Percentiles rank a stretch among this genome's conserved stretches.
Evolutionary conservation across 192 early-diverging fungal species (phyloP).

Genomic region (Rhizoclosmatium globosum): DNA sequence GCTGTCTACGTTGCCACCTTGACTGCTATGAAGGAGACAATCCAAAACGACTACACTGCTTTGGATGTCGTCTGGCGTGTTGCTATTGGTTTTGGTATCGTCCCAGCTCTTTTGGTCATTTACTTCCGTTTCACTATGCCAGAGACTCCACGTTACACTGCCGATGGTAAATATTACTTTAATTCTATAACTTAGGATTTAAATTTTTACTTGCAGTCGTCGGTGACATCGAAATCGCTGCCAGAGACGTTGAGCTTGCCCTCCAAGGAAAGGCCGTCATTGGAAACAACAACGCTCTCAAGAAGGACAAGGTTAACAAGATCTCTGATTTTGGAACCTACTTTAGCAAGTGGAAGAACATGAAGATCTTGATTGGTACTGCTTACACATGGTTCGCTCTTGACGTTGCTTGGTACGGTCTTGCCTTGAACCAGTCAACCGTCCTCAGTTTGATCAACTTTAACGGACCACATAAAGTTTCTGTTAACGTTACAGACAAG

Average conservation of each 20-base stretch:
- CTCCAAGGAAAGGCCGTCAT: not conserved
- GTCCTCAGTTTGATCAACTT: constrained; percentile 43
- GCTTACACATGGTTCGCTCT: constrained; percentile 58
- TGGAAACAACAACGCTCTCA: not conserved
- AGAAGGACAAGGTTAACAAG: constrained; percentile 18
- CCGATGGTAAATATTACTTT: constrained; percentile 46
- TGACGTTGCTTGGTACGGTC: constrained; percentile 62
- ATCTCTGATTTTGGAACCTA: constrained; percentile 50
- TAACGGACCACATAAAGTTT: constrained; percentile 39
- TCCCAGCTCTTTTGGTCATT: constrained; percentile 81
- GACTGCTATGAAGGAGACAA: constrained; percentile 72
- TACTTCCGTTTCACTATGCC: constrained; percentile 91
- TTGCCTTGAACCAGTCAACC: constrained; percentile 40
- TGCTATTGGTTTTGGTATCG: constrained; percentile 81
- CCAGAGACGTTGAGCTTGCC: constrained; percentile 6
- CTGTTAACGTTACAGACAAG: not conserved
- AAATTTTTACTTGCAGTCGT: not conserved
- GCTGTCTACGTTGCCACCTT: constrained; percentile 75
- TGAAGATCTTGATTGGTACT: constrained; percentile 72
- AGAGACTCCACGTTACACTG: constrained; percentile 89
- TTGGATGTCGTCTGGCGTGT: constrained; percentile 95
- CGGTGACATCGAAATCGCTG: not conserved
- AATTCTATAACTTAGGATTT: not conserved
- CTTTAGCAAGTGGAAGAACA: constrained; percentile 84
- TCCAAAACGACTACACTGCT: constrained; percentile 63